Conservation (phyloP, 108 stramenopile species). For the Mediolabrus comicus region DNA sequence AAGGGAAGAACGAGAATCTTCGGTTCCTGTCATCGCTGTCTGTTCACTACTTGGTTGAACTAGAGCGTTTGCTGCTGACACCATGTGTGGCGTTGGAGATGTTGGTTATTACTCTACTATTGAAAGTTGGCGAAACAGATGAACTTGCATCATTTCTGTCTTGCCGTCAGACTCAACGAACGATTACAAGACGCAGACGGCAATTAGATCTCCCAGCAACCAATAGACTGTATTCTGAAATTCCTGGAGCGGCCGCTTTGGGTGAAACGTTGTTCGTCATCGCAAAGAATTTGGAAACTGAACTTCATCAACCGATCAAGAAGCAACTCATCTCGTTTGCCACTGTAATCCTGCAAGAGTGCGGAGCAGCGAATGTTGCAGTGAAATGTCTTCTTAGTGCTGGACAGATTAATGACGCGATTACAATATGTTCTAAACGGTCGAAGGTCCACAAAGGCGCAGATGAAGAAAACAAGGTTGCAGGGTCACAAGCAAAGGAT, state of each 20-base stretch:
- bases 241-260: conserved; percentile 12
- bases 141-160: conserved; percentile 20
- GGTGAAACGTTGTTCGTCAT: conserved; percentile 23
- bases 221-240: conserved; percentile 19
- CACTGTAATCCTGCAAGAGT: conserved; percentile 23
- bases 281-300: neutral
- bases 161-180: conserved; percentile 23
- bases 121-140: neutral
- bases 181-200: conserved; percentile 12
- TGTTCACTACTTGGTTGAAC: conserved; percentile 26
- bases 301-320: neutral
- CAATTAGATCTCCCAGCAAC: conserved; percentile 25
- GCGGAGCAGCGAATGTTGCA: conserved; percentile 9
- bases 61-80: conserved; percentile 10
- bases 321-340: conserved; percentile 25
- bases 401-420: conserved; percentile 18
- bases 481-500: conserved; percentile 10
- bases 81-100: conserved; percentile 31
- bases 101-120: conserved; percentile 30
- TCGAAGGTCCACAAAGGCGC: conserved; percentile 1
- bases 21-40: conserved; percentile 18
- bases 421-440: conserved; percentile 17
- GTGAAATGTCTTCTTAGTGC: conserved; percentile 22
- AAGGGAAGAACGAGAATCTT: conserved; percentile 4
- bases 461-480: neutral